Evolutionary conservation across 73 alveolate species (phyloP).

Genomic region (Uronychia setigera): DNA sequence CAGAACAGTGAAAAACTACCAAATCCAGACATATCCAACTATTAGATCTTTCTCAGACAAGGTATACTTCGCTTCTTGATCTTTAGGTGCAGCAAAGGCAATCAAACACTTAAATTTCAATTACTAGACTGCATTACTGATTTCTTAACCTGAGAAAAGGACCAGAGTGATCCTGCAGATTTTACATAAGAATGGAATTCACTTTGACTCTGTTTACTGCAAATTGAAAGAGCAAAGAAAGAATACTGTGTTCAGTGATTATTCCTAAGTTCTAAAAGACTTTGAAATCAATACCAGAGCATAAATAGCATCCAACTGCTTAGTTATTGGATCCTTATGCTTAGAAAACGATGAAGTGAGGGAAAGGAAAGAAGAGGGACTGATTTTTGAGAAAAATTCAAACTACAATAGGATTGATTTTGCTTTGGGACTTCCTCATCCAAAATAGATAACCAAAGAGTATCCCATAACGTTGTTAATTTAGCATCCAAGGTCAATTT

Average conservation of each 20-base stretch:
- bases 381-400: background rate
- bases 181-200: background rate
- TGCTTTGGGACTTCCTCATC: background rate
- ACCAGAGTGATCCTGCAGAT: background rate
- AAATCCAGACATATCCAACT: too few relatives aligned
- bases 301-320: background rate
- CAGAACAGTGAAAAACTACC: too few relatives aligned
- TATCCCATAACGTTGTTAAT: background rate
- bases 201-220: background rate
- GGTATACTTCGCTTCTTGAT: background rate
- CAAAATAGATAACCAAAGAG: background rate
- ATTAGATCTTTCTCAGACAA: background rate
- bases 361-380: background rate
- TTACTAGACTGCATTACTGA: background rate
- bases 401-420: background rate
- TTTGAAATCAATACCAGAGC: background rate
- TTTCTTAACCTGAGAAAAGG: background rate
- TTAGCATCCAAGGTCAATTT: background rate
- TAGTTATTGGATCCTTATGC: background rate
- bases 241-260: background rate
- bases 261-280: background rate
- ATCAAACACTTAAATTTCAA: background rate
- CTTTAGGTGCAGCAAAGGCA: background rate
- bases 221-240: background rate
- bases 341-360: background rate